Evolutionary conservation across 2,329 filamentous ascomycete species (phyloP), one percentile per base, ranked within the genome.

Genomic region (Sclerotinia glacialis): DNA sequence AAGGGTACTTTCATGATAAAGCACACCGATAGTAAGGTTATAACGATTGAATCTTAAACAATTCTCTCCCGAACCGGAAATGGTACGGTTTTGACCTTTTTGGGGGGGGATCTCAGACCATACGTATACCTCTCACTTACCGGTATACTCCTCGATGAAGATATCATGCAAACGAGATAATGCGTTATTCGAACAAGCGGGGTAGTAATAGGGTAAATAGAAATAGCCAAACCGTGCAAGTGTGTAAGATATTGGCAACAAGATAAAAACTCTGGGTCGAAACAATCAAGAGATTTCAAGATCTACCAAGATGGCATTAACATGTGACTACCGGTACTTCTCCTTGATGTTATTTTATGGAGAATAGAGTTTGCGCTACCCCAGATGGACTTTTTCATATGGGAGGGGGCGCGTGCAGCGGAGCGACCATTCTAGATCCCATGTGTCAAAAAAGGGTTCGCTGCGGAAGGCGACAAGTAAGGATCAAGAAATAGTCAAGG

Each of bases 321-420:
- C 52, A 37, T 53, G 53, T 65, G 53, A 59, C 28, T 3, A 26
- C n/a, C n/a, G n/a, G n/a, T n/a, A n/a, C n/a, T 1, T 4, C 28
- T 31, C 40, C 8, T 59, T 14, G n/a, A n/a, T 31, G n/a, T 63
- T n/a, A n/a, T 3, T n/a, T 12, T n/a, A 42, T 9, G 28, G 53
- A 50, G 16, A 47, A 37, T 59, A 59, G 12, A 65, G 63, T 65
- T 65, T 59, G 31, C 63, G 23, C 63, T 65, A 65, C 40, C 61
- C 61, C 63, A 49, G 62, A 64, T 23, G 9, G 21, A 46, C 50
- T 56, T 64, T 56, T n/a, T 26, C 21, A 40, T 40, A 5, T 37
- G 26, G 12, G 47, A 40, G 53, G 47, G 40, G 53, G 14, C 37
- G 21, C 11, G 52, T 16, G 49, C 31, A 53, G 34, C 26, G 34